Evolutionary conservation across 1,284 basidiomycete genomes (phyloP), one percentile per base, ranked within the genome.

Genomic region (Singerocomus inundabilis): DNA sequence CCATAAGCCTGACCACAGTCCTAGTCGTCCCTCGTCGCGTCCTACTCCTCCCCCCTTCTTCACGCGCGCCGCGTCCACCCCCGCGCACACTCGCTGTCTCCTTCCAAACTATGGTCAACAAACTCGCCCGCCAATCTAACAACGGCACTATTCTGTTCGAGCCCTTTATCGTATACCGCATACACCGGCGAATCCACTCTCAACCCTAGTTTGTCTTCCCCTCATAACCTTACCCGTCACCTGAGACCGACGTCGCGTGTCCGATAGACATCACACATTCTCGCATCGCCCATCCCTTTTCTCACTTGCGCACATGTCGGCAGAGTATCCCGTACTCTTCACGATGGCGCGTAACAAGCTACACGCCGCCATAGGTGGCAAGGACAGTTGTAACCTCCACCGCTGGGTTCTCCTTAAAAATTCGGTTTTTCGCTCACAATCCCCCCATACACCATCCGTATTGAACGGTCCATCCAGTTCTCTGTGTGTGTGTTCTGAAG

Each of bases 391-490:
- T 73, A 88, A 81, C 71, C 78, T 91, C 72, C 86, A 88, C 67
- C 86, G 88, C 66, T 89, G 86, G 85, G 88, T 91, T 49, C 77
- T 91, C 51, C 78, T 91, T 67, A 89, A 89, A 85, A 91, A 91
- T 69, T 88, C 85, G 33, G 78, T 90, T 58, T 70, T 80, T 56
- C 75, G 72, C 62, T 78, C 80, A 58, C 74, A 76, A 50, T 68
- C 75, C 59, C 66, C 56, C 43, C 51, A 60, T 33, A 51, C 69
- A 32, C 58, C 67, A 44, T 64, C 68, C 58, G 52, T 70, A 48
- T 55, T 66, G 52, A 59, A 60, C 45, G 54, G 59, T 50, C 55
- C 64, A 44, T 53, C 63, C 53, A 55, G 52, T 42, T 50, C 58
- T 34, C 9, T 55, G 69, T 72, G 71, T 68, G 59, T 72, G 56